These are phyloP conservation scores for Pichia sporocuriosa DNA, from an alignment of 805 yeast species.

Conservation along the genomic window DNA sequence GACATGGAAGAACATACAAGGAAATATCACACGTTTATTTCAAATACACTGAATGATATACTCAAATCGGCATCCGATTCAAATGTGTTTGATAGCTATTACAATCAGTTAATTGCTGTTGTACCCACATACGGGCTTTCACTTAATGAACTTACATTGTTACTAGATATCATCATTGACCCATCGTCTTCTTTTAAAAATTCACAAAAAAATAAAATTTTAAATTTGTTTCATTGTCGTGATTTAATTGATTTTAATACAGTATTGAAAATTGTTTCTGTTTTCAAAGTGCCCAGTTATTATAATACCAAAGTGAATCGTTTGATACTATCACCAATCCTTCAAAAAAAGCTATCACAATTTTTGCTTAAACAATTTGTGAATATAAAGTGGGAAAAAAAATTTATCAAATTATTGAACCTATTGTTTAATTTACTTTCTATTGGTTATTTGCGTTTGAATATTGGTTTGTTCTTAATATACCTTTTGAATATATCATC, in stretches of 20 bases:
- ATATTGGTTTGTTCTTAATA: constrained; percentile 18
- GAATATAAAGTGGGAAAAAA: constrained; percentile 19
- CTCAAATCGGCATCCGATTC: not conserved
- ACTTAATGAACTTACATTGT: constrained; percentile 13
- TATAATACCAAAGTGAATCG: constrained; percentile 15
- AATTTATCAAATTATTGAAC: constrained; percentile 18
- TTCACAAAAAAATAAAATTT: constrained; percentile 15
- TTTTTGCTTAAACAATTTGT: constrained; percentile 19
- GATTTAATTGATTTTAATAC: constrained; percentile 21
- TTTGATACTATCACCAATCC: constrained; percentile 7
- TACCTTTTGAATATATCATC: constrained; percentile 13
- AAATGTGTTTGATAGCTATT: constrained; percentile 1
- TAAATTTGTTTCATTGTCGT: constrained; percentile 15
- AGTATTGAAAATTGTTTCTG: constrained; percentile 17
- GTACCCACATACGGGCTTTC: constrained; percentile 23
- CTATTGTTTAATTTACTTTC: constrained; percentile 22
- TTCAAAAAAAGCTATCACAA: constrained; percentile 19
- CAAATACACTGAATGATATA: constrained; percentile 1
- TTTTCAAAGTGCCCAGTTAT: constrained; percentile 19
- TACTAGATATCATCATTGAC: constrained; percentile 20
- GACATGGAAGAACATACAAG: constrained; percentile 7
- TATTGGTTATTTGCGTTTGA: constrained; percentile 23
- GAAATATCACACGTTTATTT: constrained; percentile 12
- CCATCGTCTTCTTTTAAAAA: constrained; percentile 9
- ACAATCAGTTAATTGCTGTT: constrained; percentile 14